Evolutionary conservation across 805 yeast genomes (phyloP), one percentile per base, ranked within the genome.

Genomic region (Candida xiaguanensis): DNA sequence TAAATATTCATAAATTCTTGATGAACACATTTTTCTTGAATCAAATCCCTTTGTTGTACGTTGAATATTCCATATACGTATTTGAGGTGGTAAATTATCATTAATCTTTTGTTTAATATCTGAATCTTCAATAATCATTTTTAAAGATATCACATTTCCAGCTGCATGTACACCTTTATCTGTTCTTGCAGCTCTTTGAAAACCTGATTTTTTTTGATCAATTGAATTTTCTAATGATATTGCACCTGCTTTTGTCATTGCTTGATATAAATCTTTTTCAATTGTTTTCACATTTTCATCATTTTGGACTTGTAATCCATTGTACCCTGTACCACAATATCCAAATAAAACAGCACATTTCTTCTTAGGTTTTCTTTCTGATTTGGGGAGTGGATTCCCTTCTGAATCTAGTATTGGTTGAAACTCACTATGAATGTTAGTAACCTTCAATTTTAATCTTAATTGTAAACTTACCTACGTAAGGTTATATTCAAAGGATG

Each of bases 81-180:
- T 87, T 45, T 86, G 90, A 7, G 77, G 89, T 1, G 99, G 99
- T 39, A 93, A 69, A 22, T 69, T 58, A 2, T 70, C 61, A 60
- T 93, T 93, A 61, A 93, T 82, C 58, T 81, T 85, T 33, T 72
- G 70, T 31, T 83, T 73, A 37, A 88, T 74, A 39, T 87, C 82
- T 11, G 72, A 78, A 52, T 90, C 95, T 56, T 88, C 95, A 38
- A 87, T 73, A 51, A 87, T 86, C 71, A 90, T 64, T 58, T 90
- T 90, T 50, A 85, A 68, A 12, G 95, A 83, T 31, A 91, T 76
- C 16, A 89, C 88, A 58, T 90, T 90, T 20, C 97, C 97, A 2
- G 96, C 96, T 9, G 98, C 97, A 63, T 90, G 98, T 17, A 90
- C 98, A 44, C 97, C 98, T 61, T 91, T 91, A 61, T 90, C 98